phyloP scores from a whole-genome alignment of 2,329 filamentous ascomycete genomes.

The Zasmidium cellare region DNA sequence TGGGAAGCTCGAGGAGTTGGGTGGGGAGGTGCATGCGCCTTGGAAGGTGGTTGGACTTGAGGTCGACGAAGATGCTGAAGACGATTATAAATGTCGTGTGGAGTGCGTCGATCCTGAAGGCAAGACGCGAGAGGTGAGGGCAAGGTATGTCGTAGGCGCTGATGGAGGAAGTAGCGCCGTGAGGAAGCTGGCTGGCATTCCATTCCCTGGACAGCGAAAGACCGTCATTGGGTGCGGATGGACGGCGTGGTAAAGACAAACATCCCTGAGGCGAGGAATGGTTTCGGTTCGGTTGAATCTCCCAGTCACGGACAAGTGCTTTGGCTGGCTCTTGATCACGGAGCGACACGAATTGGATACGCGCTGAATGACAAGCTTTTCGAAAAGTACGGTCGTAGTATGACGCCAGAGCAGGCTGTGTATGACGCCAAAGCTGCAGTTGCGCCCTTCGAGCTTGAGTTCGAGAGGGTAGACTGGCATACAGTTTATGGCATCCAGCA shows the following conservation, averaged over 20 bases:
- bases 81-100: slow-evolving; percentile 24
- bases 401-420: slow-evolving; percentile 39
- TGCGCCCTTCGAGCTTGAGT: slow-evolving; percentile 41
- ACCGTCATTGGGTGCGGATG: slow-evolving; percentile 57
- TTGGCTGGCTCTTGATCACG: slow-evolving; percentile 56
- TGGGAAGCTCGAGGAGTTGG: slow-evolving; percentile 37
- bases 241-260: slow-evolving; percentile 53
- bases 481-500: slow-evolving; percentile 3
- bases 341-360: slow-evolving; percentile 56
- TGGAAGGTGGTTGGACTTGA: slow-evolving; percentile 41
- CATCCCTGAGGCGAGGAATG: slow-evolving; percentile 48
- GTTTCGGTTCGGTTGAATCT: slow-evolving; percentile 53
- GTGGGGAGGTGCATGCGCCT: slow-evolving; percentile 37
- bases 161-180: slow-evolving; percentile 55
- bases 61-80: slow-evolving; percentile 32
- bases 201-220: slow-evolving; percentile 52
- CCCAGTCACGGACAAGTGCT: slow-evolving; percentile 57
- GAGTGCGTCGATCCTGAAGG: slow-evolving; percentile 29
- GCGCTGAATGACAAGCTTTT: slow-evolving; percentile 48
- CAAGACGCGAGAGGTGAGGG: slow-evolving; percentile 32
- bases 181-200: slow-evolving; percentile 46
- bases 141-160: slow-evolving; percentile 53
- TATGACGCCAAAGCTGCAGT: slow-evolving; percentile 42
- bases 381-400: slow-evolving; percentile 35
- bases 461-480: slow-evolving; percentile 24